Evolutionary conservation across 495 filamentous ascomycete species (phyloP), one percentile per base, ranked within the genome.

Genomic region (Tuber aestivum): DNA sequence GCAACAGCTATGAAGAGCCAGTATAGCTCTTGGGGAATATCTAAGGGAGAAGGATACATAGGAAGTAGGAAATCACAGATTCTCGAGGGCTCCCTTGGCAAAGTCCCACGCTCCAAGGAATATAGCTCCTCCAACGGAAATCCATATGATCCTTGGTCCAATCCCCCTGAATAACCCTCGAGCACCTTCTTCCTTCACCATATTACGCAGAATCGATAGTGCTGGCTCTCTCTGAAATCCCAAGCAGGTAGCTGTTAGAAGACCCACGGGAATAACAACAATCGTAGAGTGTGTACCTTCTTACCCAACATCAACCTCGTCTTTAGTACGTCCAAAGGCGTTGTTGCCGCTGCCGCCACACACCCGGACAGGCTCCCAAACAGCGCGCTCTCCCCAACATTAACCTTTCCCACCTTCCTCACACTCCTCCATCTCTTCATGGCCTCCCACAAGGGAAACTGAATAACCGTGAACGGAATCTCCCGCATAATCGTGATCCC

Each of bases 71-170:
- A n/a, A 50, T 80, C 74, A 79, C 38, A 82, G 32, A 8, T 61
- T 75, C 73, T 88, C 89, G 74, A 97, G 82, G 12, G 88, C 85
- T 86, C 94, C 95, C 79, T 89, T 91, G 56, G 92, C 93, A 89
- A 90, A 94, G 84, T 98, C 94, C 85, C 97, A 99, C 80, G 92
- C 97, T 1, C 95, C 95, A 83, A 99, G 84, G 85, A 99, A 99
- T 48, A 99, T 91, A 2, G 94, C 94, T 21, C 95, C 95, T 5
- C 95, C 95, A 76, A 90, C 90, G 78, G 92, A 93, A 83, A 99
- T 99, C 94, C 96, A 98, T 82, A 94, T 88, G 37, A 97, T 89
- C 70, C 95, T 85, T 1, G 95, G 95, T 68, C 92, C 94, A 77
- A 98, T 91, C 0, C 95, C 95, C 14, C 90, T 88, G 85, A 96